A percentile compares a stretch with the other conserved stretches of the same genome.
phyloP scores from a whole-genome alignment of 208 protist genomes.

The Acanthamoeba sp. region DNA sequence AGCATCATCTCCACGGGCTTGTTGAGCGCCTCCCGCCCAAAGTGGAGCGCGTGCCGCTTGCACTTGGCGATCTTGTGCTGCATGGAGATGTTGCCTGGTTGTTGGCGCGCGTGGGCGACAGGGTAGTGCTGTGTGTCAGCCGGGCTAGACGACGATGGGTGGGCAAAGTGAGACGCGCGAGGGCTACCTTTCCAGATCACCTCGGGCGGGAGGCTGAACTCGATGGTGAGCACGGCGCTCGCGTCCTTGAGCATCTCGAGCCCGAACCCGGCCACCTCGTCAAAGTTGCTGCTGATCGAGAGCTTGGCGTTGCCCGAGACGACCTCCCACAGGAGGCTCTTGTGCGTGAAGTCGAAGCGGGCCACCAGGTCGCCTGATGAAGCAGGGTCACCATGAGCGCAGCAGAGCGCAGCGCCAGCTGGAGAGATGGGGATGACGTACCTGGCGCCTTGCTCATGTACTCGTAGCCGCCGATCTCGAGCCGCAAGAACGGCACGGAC shows the following conservation, averaged over 20 bases:
- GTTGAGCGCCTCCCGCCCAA: slow-evolving; percentile 22
- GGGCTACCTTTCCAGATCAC: slow-evolving; percentile 13
- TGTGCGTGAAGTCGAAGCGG: slow-evolving; percentile 21
- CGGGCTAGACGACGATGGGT: not conserved
- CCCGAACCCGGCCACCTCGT: slow-evolving; percentile 52
- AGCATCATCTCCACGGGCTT: slow-evolving; percentile 56
- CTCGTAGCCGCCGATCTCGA: slow-evolving; percentile 55
- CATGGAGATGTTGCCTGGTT: not conserved
- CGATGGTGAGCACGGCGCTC: slow-evolving; percentile 62
- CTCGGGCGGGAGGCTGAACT: slow-evolving; percentile 52
- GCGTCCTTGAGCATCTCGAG: slow-evolving; percentile 20
- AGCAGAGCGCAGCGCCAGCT: not conserved
- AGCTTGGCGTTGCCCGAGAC: not conserved
- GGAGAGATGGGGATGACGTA: not conserved
- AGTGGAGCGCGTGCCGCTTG: slow-evolving; percentile 67
- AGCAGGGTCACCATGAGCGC: too few species aligned
- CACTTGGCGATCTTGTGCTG: slow-evolving; percentile 59
- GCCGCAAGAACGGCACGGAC: not conserved
- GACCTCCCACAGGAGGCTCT: slow-evolving; percentile 52
- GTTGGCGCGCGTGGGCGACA: too few species aligned
- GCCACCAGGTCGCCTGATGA: slow-evolving; percentile 58
- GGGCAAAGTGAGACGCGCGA: not conserved
- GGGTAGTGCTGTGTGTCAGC: not conserved
- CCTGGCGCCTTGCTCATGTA: not conserved
- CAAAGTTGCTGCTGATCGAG: not conserved